Base-by-base conservation (phyloP, 495 filamentous ascomycete genomes). In the Chaetomium tenue region DNA sequence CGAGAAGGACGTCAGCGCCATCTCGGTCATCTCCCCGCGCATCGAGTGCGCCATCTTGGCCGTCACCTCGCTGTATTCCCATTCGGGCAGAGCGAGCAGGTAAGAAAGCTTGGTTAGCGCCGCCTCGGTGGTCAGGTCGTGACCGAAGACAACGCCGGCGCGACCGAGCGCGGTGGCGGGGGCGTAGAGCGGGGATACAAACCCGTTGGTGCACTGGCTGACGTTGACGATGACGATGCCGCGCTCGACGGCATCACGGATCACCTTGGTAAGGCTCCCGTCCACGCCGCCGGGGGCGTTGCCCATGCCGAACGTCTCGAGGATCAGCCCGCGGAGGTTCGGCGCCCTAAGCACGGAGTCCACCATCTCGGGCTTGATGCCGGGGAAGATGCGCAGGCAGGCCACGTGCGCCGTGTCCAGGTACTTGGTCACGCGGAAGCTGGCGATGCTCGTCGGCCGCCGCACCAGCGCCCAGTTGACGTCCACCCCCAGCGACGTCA, bases 241-340 rank as follows among this genome's bases (percentile, higher is more conserved):
- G 63, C 90, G 82, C 63, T 85, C 76, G 47, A 96, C 89, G 15
- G 92, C 94, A 28, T 84, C 81, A 18, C 84, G 82, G 71, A 98
- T 84, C 20, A 95, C 90, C 42, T 87, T 87, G 51, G 90, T 95
- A 73, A 98, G 80, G 53, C 87, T 88, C 26, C 88, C 89, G 74
- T 98, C 94, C 40, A 87, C 86, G 7, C 91, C 91, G 39, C 86
- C 87, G 2, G 94, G 94, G 0, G 93, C 91, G 74, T 97, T 98
- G 37, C 94, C 94, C 66, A 93, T 90, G 37, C 94, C 94, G 75
- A 97, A 98, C 0, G 94, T 97, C 80, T 97, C 93, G 28, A 98
- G 80, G 22, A 98, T 87, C 48, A 98, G 76, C 0, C 94, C 94
- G 57, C 88, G 85, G 13, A 98, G 79, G 13, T 87, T 87, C 5